Evolutionary conservation across 164 flowering plant genomes (phyloP), one percentile per base, ranked within the genome.

Genomic region (Umbilicus rupestris): DNA sequence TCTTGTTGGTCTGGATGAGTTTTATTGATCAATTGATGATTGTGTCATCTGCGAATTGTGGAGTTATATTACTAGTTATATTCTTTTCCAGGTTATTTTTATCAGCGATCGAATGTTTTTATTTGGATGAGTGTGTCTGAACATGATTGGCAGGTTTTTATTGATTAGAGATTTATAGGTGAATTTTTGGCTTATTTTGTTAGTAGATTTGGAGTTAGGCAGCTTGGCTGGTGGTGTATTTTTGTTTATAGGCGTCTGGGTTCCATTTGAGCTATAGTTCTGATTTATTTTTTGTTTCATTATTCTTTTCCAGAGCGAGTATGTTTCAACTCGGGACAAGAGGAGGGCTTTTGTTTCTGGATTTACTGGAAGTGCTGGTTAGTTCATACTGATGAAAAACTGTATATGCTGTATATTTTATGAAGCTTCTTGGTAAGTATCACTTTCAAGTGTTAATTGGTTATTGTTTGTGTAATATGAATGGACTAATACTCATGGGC

Each of bases 341-440:
- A 75, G 97, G 70, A 95, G 97, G n/a, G 82, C 69, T 45, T 91
- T 89, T 62, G 92, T 95, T 7, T 91, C 97, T 73, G 99, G 99
- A 39, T 95, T 95, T 82, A 79, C 96, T 7, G 97, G 99, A 45
- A 95, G 99, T 75, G 92, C 97, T 72, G 99, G 98, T 93, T n/a
- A 68, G 85, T 66, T 68, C 46, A 39, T 11, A 24, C 31, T 63
- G 28, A 26, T 52, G 29, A 20, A 50, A 50, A 50, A 66, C 42
- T 69, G 65, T 65, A 22, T 19, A 17, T 45, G 12, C 44, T n/a
- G 58, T 50, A 19, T 57, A 17, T 57, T 57, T 24, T 26, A 39
- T 20, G 57, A 49, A 49, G 28, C 57, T 11, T 11, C 47, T 22
- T 39, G 16, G 19, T 22, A 29, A 22, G 31, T 22, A 2, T 58